Evolutionary conservation across 129 eudicot species (phyloP).

Genomic region (Tagetes patula): DNA sequence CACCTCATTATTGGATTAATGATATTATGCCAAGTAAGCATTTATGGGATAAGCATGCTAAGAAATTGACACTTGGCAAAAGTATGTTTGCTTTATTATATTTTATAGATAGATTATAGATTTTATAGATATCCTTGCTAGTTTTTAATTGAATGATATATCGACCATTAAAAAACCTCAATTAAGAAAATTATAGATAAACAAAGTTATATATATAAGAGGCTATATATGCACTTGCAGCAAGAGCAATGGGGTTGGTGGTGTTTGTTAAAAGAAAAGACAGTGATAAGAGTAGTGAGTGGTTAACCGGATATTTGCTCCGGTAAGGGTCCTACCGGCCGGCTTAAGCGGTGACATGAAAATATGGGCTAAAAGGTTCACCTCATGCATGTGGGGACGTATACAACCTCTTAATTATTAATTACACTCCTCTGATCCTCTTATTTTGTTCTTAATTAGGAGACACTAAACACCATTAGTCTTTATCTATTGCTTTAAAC

Average conservation of each 20-base stretch:
- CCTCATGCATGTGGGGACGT: conserved; percentile 4
- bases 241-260: conserved; percentile 27
- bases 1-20: too few relatives aligned
- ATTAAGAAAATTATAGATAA: not conserved
- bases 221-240: conserved; percentile 9
- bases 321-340: conserved; percentile 35
- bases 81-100: too few relatives aligned
- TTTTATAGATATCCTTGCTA: too few relatives aligned
- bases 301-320: conserved; percentile 36
- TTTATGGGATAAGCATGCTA: too few relatives aligned
- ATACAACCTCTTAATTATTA: conserved; percentile 13
- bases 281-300: conserved; percentile 34
- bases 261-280: conserved; percentile 26
- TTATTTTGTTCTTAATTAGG: conserved; percentile 29
- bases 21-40: too few relatives aligned
- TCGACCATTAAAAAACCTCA: not conserved
- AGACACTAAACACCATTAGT: conserved; percentile 35
- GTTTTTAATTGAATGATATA: too few relatives aligned
- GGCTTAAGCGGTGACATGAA: conserved; percentile 29
- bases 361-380: conserved; percentile 38
- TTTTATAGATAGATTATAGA: too few relatives aligned
- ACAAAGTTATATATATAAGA: not conserved
- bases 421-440: conserved; percentile 15
- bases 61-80: too few relatives aligned
- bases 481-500: conserved; percentile 26